Base-by-base conservation (phyloP, 2,329 filamentous ascomycete genomes). In the Fusarium praegraminearum region DNA sequence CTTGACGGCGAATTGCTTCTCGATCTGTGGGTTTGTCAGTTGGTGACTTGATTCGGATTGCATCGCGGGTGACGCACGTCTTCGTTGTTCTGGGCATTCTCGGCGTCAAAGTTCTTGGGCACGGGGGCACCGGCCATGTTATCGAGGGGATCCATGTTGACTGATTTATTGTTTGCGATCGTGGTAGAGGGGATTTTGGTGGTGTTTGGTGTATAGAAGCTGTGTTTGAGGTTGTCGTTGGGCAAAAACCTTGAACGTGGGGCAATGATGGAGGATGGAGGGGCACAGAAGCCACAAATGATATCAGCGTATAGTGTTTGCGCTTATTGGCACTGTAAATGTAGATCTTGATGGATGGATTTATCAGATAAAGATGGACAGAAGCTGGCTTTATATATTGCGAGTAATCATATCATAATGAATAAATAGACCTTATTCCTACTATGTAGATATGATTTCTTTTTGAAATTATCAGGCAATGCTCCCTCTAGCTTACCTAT, bases 1-100 rank as follows among this genome's bases (percentile, higher is more conserved):
- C 86, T 98, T 98, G 76, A 99, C 96, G 32, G 96, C 96, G 77
- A 99, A 99, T 81, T 98, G 96, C 87, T 98, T 97, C 87, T 99
- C 96, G 79, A 99, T 98, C 93, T 97, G 22, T 9, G 38, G 10
- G 20, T 5, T 5, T 24, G 32, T 32, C n/a, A 13, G 47, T 65
- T 26, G 62, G 64, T 54, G 26, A 16, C 49, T 11, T 11, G 20
- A 6, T 7, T 4, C 16, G 9, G 7, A 32, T 12, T 35, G 59
- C 36, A 22, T 22, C 20, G 20, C 20, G 20, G 20, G 20, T 40
- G 51, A 55, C 90, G 72, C 74, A 86, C 85, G 79, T 87, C 85
- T 74, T 87, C 85, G 75, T 86, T 82, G 76, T 87, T 87, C 62
- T 81, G 78, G 54, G 85, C 84, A 47, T 86, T 79, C 75, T 90